These are phyloP conservation scores for Mortierella polycephala DNA, from an alignment of 371 early-diverging fungal genomes.

Conservation along the genomic window DNA sequence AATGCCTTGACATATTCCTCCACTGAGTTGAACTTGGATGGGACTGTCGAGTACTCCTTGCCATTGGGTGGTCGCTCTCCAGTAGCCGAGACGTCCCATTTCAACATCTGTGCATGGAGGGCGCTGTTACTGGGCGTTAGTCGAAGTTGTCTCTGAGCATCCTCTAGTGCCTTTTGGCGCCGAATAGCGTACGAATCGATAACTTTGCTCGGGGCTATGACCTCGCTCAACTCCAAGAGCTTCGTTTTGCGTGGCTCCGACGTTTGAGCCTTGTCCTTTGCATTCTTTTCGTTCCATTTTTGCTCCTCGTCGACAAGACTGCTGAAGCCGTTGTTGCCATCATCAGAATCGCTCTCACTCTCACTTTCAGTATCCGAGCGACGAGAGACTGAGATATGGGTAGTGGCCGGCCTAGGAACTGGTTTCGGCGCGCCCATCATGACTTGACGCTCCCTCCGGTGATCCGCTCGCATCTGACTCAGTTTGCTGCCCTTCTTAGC, in stretches of 20 bases:
- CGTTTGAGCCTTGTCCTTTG: neutral
- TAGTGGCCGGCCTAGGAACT: neutral
- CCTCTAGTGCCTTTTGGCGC: slow-evolving; percentile 40
- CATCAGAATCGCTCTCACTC: slow-evolving; percentile 29
- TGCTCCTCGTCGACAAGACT: slow-evolving; percentile 43
- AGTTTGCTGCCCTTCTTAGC: slow-evolving; percentile 41
- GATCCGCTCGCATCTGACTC: slow-evolving; percentile 47
- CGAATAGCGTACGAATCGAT: slow-evolving; percentile 18
- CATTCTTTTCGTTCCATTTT: slow-evolving; percentile 32
- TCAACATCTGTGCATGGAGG: slow-evolving; percentile 61
- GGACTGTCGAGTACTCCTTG: slow-evolving; percentile 59
- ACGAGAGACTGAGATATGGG: neutral
- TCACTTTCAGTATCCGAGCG: slow-evolving; percentile 28
- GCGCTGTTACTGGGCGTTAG: slow-evolving; percentile 61
- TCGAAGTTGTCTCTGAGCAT: slow-evolving; percentile 54
- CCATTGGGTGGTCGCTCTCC: slow-evolving; percentile 61
- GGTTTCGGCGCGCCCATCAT: slow-evolving; percentile 28
- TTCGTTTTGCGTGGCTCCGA: slow-evolving; percentile 45
- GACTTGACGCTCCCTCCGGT: slow-evolving; percentile 25
- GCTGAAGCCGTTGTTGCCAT: slow-evolving; percentile 21
- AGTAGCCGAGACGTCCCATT: slow-evolving; percentile 62
- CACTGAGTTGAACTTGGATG: slow-evolving; percentile 65
- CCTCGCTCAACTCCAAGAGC: slow-evolving; percentile 43
- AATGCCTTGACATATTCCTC: slow-evolving; percentile 74
- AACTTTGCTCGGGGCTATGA: slow-evolving; percentile 13